phyloP scores from a whole-genome alignment of 192 early-diverging fungal genomes.

The Rhizophagus sp. region DNA sequence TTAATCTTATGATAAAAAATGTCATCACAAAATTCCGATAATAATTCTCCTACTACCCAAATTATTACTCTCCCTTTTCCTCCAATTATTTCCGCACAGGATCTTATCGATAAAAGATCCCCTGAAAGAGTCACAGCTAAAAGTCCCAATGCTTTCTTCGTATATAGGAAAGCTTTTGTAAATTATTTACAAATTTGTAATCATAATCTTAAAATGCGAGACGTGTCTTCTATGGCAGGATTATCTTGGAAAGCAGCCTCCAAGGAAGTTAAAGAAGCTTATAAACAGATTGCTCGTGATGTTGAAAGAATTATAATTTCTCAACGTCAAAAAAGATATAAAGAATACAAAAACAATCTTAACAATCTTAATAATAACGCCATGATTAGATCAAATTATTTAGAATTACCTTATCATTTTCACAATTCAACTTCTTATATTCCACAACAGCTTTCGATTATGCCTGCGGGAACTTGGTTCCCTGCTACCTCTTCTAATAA shows the following conservation, averaged over 20 bases:
- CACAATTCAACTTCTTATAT: not conserved
- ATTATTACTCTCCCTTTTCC: not conserved
- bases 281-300: not conserved
- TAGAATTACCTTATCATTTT: not conserved
- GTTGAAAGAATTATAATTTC: not conserved
- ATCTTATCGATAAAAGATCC: not conserved
- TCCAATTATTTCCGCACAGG: not conserved
- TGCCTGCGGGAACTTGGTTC: not conserved
- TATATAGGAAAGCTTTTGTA: not conserved
- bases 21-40: not conserved
- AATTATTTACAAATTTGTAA: not conserved
- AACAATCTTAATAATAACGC: not conserved
- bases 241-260: not conserved
- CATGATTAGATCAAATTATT: not conserved
- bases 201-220: not conserved
- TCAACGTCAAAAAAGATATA: not conserved
- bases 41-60: not conserved
- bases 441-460: not conserved
- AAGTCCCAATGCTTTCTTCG: constrained; percentile 1
- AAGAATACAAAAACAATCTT: not conserved
- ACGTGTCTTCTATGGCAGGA: not conserved
- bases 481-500: not conserved
- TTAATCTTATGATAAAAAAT: not conserved
- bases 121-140: not conserved
- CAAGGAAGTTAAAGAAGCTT: not conserved